A percentile compares a stretch with the other conserved stretches of the same genome.
Conservation (phyloP, 1,284 basidiomycete species). For the Amylostereum areolatum region DNA sequence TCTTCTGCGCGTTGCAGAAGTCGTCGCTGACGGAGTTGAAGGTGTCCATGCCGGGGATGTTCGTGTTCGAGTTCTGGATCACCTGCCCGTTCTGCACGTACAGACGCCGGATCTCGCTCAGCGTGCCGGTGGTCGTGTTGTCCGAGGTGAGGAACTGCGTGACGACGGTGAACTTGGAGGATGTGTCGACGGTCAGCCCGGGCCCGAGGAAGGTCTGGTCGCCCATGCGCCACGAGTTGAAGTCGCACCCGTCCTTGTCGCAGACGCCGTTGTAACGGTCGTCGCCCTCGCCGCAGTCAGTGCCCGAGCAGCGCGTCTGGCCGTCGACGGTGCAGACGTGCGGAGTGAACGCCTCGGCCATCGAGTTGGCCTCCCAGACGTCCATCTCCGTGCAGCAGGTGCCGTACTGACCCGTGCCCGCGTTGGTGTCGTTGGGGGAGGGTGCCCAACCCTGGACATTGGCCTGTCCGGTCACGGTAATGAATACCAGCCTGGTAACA, state of each 20-base stretch:
- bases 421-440: slow-evolving; percentile 34
- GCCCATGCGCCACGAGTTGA: slow-evolving; percentile 52
- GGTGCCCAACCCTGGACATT: slow-evolving; percentile 38
- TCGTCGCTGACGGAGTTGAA: slow-evolving; percentile 31
- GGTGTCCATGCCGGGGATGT: slow-evolving; percentile 32
- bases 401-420: slow-evolving; percentile 37
- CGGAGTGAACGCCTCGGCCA: slow-evolving; percentile 40
- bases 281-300: slow-evolving; percentile 30
- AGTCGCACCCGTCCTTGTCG: slow-evolving; percentile 50
- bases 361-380: slow-evolving; percentile 50
- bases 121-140: slow-evolving; percentile 37
- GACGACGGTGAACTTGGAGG: slow-evolving; percentile 36
- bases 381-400: slow-evolving; percentile 54
- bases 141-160: slow-evolving; percentile 44
- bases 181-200: slow-evolving; percentile 41
- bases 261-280: slow-evolving; percentile 38
- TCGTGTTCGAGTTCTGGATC: slow-evolving; percentile 43
- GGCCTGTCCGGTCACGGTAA: slow-evolving; percentile 26
- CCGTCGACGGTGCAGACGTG: slow-evolving; percentile 37
- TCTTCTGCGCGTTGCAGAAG: slow-evolving; percentile 34
- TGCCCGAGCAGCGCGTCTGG: slow-evolving; percentile 34
- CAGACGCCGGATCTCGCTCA: slow-evolving; percentile 45
- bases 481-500: slow-evolving; percentile 10
- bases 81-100: slow-evolving; percentile 48
- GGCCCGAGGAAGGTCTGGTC: slow-evolving; percentile 40